These are phyloP conservation scores for Prunus yedoensis DNA, from an alignment of 331 rosid species.

Conservation along the genomic window DNA sequence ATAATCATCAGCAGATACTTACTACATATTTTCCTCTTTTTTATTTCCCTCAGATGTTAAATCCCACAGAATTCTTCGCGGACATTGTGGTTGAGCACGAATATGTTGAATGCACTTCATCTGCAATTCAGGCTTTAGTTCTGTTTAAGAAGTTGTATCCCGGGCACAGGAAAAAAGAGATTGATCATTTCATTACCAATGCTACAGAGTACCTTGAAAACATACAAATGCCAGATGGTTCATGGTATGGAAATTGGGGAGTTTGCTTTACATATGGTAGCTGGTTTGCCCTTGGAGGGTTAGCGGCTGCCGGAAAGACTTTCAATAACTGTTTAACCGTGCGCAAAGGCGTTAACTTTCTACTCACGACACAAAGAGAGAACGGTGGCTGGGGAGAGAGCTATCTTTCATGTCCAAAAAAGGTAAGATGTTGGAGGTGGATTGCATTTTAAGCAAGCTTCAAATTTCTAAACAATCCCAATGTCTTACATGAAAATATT, in stretches of 20 bases:
- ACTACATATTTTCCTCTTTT: neutral
- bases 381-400: slow-evolving; percentile 30
- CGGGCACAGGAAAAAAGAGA: slow-evolving; percentile 22
- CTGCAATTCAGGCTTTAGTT: neutral
- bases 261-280: too few relatives aligned
- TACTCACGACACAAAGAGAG: neutral
- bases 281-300: neutral
- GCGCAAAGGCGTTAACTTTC: neutral
- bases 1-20: neutral
- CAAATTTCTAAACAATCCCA: too few relatives aligned
- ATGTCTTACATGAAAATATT: too few relatives aligned
- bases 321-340: neutral
- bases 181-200: neutral
- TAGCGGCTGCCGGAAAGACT: neutral
- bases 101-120: neutral
- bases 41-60: slow-evolving; percentile 42
- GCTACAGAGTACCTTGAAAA: neutral
- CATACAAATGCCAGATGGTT: slow-evolving; percentile 14
- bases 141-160: slow-evolving; percentile 21
- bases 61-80: slow-evolving; percentile 65
- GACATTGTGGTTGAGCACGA: slow-evolving; percentile 36
- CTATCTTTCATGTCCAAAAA: neutral
- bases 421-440: too few relatives aligned
- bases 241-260: slow-evolving; percentile 10
- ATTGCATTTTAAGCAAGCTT: too few relatives aligned